Evolutionary conservation across 768 basidiomycete genomes (phyloP).

Genomic region (Tulasnella sp.): DNA sequence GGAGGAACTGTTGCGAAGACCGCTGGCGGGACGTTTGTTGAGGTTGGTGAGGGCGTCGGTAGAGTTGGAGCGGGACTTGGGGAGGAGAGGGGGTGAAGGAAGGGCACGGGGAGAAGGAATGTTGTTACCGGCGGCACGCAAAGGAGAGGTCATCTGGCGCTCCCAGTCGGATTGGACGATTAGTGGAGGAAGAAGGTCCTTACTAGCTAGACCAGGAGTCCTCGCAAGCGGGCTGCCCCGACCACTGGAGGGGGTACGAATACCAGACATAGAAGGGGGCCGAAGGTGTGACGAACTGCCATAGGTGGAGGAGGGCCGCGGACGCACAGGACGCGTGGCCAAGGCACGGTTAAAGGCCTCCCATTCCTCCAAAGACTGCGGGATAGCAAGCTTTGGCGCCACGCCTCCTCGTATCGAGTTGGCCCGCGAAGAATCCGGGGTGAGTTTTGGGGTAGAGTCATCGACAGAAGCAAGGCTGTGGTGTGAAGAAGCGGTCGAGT

Average conservation of each 20-base stretch:
- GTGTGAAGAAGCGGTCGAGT: too few relatives aligned
- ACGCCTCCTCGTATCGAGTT: too few relatives aligned
- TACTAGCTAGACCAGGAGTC: too few relatives aligned
- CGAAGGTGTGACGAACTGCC: not conserved
- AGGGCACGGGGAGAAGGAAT: not conserved
- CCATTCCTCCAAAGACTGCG: conserved; percentile 7
- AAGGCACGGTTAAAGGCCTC: conserved; percentile 2
- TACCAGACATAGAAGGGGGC: not conserved
- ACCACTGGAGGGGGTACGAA: too few relatives aligned
- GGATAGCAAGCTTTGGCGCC: not conserved
- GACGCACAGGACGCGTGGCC: not conserved
- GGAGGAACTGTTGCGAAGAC: not conserved
- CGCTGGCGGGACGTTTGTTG: not conserved
- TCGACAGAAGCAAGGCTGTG: too few relatives aligned
- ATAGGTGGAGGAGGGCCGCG: not conserved
- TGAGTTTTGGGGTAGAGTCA: not conserved
- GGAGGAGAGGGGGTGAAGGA: not conserved
- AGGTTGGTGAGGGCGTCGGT: not conserved
- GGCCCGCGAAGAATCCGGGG: not conserved
- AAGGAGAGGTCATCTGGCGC: too few relatives aligned
- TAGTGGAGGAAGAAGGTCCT: not conserved
- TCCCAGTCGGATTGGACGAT: not conserved
- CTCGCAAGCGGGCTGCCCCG: too few relatives aligned
- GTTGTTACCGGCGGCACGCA: too few relatives aligned
- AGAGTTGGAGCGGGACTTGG: not conserved